Base-by-base conservation (phyloP, 345 rosid genomes). In the Euphorbia lathyris region DNA sequence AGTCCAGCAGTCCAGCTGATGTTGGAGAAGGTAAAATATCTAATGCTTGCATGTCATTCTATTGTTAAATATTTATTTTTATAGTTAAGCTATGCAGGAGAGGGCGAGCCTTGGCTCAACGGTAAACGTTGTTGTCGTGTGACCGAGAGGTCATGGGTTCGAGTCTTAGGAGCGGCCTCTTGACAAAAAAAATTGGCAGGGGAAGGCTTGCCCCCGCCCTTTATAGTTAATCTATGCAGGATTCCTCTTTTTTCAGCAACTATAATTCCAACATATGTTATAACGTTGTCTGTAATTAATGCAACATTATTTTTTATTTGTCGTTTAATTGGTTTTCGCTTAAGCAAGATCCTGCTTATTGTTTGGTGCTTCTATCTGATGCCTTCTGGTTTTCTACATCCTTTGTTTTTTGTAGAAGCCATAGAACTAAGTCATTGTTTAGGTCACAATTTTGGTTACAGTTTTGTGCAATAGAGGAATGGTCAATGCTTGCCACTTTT, bases 21-120 rank as follows among this genome's bases (percentile, higher is more conserved):
- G 85, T 80, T 51, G 90, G 84, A 58, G 83, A 85, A 85, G 96
- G 96, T 88, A 76, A 76, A 58, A 22, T 40, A 17, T 27, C 32
- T 4, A 22, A 68, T 67, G 58, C 69, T 74, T 67, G 47, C 51
- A 43, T 42, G 32, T 40, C 27, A 20, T 25, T 50, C 51, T 38
- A 7, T 30, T 20, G 36, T 23, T 5, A 8, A 30, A 36, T 47
- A 58, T 52, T 12, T 51, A 27, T 32, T 27, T 32, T n/a, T 58
- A 58, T 42, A 22, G 20, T 70, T 52, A 63, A 62, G 63, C 58
- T 48, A 63, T 55, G 58, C n/a, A n/a, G n/a, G n/a, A n/a, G n/a
- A n/a, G n/a, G n/a, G n/a, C n/a, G n/a, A n/a, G n/a, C n/a, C n/a
- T n/a, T n/a, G n/a, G n/a, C n/a, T n/a, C n/a, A n/a, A n/a, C n/a